Base-by-base conservation (phyloP, 306 rosid genomes). In the Quercus variabilis region DNA sequence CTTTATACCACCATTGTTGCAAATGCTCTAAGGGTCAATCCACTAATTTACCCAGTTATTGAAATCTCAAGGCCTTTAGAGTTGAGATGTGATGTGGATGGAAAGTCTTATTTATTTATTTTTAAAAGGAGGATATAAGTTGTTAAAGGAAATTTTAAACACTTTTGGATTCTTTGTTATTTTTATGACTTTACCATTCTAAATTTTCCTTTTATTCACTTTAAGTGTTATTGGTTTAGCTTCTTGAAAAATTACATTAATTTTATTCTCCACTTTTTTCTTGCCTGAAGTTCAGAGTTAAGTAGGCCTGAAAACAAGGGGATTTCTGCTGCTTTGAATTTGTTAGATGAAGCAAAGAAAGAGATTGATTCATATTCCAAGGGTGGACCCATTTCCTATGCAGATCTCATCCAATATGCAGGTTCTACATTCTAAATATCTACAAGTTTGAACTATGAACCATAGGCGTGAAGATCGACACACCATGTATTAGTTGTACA, bases 231-330 rank as follows among this genome's bases (percentile, higher is more conserved):
- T 21, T 69, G 19, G 21, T 17, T 77, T 69, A 35, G 18, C 56
- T 76, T 71, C 56, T 75, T 55, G 60, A 60, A 71, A 59, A 46
- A 46, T 63, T 41, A 80, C 59, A 59, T 33, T 60, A 72, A 65
- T 80, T 56, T 73, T 70, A 60, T 59, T 75, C 70, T 71, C 15
- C 57, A 54, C 69, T 51, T 78, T 74, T 76, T 88, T 85, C 83
- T 81, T 71, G 78, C 84, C 26, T 86, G 88, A 88, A 95, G 99
- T 88, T 88, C 97, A 90, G 99, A 95, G 91, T 89, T 91, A 82
- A 86, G 88, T 86, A 93, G 99, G 88, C 90, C 99, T 74, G 99
- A 95, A 88, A 95, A 95, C 75, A 79, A 85, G 80, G 90, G 91
- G 41, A 86, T 95, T 52, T 78, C 94, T 62, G 85, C 88, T 54